Evolutionary conservation across 495 filamentous ascomycete genomes (phyloP), one percentile per base, ranked within the genome.

Genomic region (Aspergillus cavernicola): DNA sequence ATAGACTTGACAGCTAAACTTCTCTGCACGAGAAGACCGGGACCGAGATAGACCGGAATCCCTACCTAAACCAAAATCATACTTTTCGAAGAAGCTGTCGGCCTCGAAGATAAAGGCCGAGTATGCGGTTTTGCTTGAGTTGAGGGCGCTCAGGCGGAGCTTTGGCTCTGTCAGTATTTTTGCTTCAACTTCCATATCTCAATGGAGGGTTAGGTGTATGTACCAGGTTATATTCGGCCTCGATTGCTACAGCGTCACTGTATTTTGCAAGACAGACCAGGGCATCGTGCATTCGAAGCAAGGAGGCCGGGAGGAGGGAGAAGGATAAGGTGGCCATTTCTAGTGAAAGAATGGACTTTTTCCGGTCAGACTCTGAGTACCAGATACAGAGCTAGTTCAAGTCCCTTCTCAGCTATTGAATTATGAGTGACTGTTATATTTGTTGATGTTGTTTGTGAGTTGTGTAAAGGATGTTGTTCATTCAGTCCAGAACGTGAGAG

Each of bases 81-180:
- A 98, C 19, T 76, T 78, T 20, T 87, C 80, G 63, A 97, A 98
- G 71, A 97, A 98, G n/a, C 73, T 71, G 50, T 75, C 77, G 22
- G 78, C 78, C 42, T 86, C 81, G 32, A 96, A 83, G 11, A 80
- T 80, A 59, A 96, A 88, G 13, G 88, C 89, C 0, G 87, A 84
- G 71, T 96, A 96, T 35, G 90, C 90, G 18, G 93, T 95, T 64
- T 95, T 95, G 13, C 91, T 89, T n/a, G 85, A 80, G 69, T 97
- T 98, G 33, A 98, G 74, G 2, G 89, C 84, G 29, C 88, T 91
- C 43, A 98, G 65, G 16, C 85, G 80, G 39, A 97, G 82, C 88
- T 95, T 19, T 15, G 35, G 8, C 10, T 7, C 11, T 26, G 24
- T 57, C 18, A 66, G 53, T 36, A 33, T 12, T 40, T 24, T 42